Conservation (phyloP, 2,329 filamentous ascomycete species). For the Xylaria polymorpha region DNA sequence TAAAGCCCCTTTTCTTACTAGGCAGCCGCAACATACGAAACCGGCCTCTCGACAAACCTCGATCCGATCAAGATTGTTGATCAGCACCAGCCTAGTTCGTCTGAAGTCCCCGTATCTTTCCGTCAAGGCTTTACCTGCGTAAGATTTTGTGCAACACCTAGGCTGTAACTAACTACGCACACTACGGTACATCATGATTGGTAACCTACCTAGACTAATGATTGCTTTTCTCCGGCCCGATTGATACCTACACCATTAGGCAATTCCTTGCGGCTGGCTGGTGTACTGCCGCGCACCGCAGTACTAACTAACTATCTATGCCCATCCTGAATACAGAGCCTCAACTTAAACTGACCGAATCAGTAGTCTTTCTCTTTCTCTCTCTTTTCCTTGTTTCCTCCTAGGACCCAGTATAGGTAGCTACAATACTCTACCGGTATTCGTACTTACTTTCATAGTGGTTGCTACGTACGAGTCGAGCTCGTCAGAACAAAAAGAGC, state of each 20-base stretch:
- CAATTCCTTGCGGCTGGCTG: slow-evolving; percentile 11
- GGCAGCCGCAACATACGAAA: slow-evolving; percentile 9
- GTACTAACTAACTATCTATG: neutral
- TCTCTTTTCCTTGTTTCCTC: neutral
- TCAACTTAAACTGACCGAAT: slow-evolving; percentile 23
- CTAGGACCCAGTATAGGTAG: neutral
- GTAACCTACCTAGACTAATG: neutral
- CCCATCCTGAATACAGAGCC: slow-evolving; percentile 29
- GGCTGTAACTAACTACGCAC: slow-evolving; percentile 18
- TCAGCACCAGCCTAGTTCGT: slow-evolving; percentile 18
- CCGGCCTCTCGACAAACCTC: neutral
- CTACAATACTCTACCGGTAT: neutral
- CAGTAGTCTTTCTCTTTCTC: neutral
- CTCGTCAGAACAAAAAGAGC: neutral
- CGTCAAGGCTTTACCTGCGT: neutral
- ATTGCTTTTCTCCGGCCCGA: slow-evolving; percentile 24
- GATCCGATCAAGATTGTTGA: slow-evolving; percentile 4
- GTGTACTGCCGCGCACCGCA: slow-evolving; percentile 18
- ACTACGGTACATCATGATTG: neutral
- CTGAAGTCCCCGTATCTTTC: slow-evolving; percentile 14
- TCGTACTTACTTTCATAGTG: neutral
- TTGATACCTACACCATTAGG: slow-evolving; percentile 16
- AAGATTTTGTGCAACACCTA: slow-evolving; percentile 1
- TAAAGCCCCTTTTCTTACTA: slow-evolving; percentile 1
- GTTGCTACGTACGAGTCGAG: neutral